Evolutionary conservation across 1,284 basidiomycete genomes (phyloP).

Genomic region (Cerrena zonata): DNA sequence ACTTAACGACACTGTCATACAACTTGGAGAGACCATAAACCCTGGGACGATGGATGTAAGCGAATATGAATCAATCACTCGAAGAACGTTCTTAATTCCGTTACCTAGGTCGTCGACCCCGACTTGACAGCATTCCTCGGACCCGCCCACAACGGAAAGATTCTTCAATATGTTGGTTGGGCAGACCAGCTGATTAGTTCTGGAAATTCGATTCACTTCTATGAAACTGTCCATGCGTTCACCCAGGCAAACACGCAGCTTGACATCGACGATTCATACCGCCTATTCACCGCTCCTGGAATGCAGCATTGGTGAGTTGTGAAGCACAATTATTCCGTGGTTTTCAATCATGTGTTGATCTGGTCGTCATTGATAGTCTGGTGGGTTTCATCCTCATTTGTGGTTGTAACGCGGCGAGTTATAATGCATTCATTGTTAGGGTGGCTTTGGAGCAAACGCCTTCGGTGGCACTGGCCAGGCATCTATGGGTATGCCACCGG

Average conservation of each 20-base stretch:
- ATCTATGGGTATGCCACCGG: conserved; percentile 19
- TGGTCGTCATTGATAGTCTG: too few relatives aligned
- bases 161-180: conserved; percentile 6
- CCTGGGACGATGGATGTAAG: conserved; percentile 18
- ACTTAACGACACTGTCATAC: conserved; percentile 15
- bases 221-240: conserved; percentile 27
- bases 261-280: conserved; percentile 31
- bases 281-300: conserved; percentile 37
- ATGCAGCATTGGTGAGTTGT: conserved; percentile 37
- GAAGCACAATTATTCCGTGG: too few relatives aligned
- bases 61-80: neutral
- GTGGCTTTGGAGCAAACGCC: conserved; percentile 22
- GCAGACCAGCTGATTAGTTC: conserved; percentile 19
- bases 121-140: neutral
- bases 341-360: too few relatives aligned
- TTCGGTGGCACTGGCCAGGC: conserved; percentile 22
- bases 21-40: conserved; percentile 17
- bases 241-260: conserved; percentile 19
- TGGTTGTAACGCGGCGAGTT: too few relatives aligned
- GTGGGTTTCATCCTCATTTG: too few relatives aligned
- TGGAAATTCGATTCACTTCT: conserved; percentile 30
- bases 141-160: neutral
- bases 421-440: conserved; percentile 9
- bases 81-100: too few relatives aligned
- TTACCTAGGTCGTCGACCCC: conserved; percentile 24